Evolutionary conservation across 2,329 filamentous ascomycete species (phyloP), one percentile per base, ranked within the genome.

Genomic region (Fusarium citri): DNA sequence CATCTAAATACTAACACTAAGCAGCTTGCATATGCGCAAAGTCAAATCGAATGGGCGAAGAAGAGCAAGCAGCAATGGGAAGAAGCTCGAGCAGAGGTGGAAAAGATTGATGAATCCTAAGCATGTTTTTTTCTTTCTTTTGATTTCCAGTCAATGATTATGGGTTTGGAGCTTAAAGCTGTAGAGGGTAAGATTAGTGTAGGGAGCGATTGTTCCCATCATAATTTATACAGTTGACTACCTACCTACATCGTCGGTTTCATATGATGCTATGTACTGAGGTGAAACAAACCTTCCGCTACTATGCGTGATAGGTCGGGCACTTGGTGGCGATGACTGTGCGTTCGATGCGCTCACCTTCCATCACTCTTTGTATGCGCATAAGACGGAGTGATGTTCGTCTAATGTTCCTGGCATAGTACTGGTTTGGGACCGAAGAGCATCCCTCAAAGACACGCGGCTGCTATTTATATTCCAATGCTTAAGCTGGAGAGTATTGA

Each of bases 1-100:
- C 20, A 4, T 45, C 14, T 15, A 23, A 28, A 28, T 14, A 15
- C 76, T 79, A 71, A 78, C 69, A 14, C 26, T 16, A 11, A 46
- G 28, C 74, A 97, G 94, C 88, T 97, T 75, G 93, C 93, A 31
- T 98, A 97, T 80, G 94, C 94, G 15, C 93, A 92, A 79, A 95
- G 92, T 79, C 94, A 98, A 78, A 90, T 98, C 64, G 93, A 97
- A 78, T 98, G 94, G 94, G 95, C 94, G 6, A 92, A 91, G 80
- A 94, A 95, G 76, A 91, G 92, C 79, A 89, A 94, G 77, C 93
- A 95, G 75, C 94, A 94, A 9, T 98, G 94, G 94, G 92, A 95
- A 76, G 94, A 97, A 78, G 94, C 94, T 3, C 92, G 91, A 74
- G 88, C 88, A 6, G 94, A 98, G 79, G 92, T 97, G 63, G 88